Evolutionary conservation across 257 asterid genomes (phyloP).

Genomic region (Voacanga thouarsii): DNA sequence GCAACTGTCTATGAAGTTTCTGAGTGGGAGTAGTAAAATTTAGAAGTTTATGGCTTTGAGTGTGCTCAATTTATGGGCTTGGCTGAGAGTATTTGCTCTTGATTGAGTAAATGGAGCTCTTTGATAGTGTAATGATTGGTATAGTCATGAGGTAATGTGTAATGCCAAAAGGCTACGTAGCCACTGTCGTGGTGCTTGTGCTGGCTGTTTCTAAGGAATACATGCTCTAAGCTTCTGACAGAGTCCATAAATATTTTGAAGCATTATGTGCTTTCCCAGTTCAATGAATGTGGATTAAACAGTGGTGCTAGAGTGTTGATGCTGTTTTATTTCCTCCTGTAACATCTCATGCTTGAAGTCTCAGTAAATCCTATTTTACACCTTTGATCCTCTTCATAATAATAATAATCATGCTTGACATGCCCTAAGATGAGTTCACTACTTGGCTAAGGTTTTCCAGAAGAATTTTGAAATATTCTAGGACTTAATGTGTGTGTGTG

Average conservation of each 20-base stretch:
- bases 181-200: too few relatives aligned
- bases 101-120: too few relatives aligned
- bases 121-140: background rate
- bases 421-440: background rate
- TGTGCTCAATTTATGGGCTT: background rate
- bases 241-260: background rate
- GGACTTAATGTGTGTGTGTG: background rate
- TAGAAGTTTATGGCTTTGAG: background rate
- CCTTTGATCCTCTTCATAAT: background rate
- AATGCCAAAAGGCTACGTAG: background rate
- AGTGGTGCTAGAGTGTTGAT: background rate
- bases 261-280: background rate
- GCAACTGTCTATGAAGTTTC: background rate
- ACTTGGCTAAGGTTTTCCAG: background rate
- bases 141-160: background rate
- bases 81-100: background rate
- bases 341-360: background rate
- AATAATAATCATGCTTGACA: background rate
- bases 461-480: too few relatives aligned
- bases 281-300: background rate
- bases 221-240: background rate
- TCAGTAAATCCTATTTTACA: background rate
- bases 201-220: background rate
- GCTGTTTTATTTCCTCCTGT: constrained; percentile 5
- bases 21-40: background rate